Evolutionary conservation across 2,329 filamentous ascomycete species (phyloP).

Genomic region (Periconia macrospinosa): DNA sequence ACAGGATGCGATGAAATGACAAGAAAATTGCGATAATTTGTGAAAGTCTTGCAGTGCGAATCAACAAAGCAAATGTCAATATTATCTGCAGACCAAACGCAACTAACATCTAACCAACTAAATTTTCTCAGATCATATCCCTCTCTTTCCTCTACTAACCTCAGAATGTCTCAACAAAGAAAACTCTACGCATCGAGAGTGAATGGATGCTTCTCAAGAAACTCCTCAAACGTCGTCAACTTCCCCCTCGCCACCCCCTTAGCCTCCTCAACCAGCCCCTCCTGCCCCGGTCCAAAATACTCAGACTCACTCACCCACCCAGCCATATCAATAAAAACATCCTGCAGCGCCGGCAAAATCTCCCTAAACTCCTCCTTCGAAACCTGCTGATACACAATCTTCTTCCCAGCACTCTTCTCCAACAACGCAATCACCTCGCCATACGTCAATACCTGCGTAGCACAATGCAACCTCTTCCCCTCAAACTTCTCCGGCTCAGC

Average conservation of each 20-base stretch:
- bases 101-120: too few species aligned
- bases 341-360: slow-evolving; percentile 1
- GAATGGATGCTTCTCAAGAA: slow-evolving; percentile 31
- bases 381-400: slow-evolving; percentile 13
- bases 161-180: too few species aligned
- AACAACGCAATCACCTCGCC: slow-evolving; percentile 45
- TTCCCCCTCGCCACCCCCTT: slow-evolving; percentile 29
- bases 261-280: slow-evolving; percentile 36
- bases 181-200: background rate
- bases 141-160: too few species aligned
- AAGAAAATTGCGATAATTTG: too few species aligned
- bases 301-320: slow-evolving; percentile 32
- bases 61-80: too few species aligned
- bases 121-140: too few species aligned
- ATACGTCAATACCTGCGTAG: slow-evolving; percentile 42
- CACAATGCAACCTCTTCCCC: slow-evolving; percentile 47
- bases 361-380: slow-evolving; percentile 12
- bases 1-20: too few species aligned
- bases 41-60: too few species aligned
- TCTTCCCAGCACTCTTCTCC: slow-evolving; percentile 42
- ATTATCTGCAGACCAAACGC: too few species aligned
- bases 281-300: slow-evolving; percentile 40
- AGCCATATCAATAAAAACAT: slow-evolving; percentile 11
- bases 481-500: slow-evolving; percentile 45
- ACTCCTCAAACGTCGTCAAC: slow-evolving; percentile 44